Evolutionary conservation across 352 stramenopile species (phyloP).

Genomic region (Phytopythium montanum): DNA sequence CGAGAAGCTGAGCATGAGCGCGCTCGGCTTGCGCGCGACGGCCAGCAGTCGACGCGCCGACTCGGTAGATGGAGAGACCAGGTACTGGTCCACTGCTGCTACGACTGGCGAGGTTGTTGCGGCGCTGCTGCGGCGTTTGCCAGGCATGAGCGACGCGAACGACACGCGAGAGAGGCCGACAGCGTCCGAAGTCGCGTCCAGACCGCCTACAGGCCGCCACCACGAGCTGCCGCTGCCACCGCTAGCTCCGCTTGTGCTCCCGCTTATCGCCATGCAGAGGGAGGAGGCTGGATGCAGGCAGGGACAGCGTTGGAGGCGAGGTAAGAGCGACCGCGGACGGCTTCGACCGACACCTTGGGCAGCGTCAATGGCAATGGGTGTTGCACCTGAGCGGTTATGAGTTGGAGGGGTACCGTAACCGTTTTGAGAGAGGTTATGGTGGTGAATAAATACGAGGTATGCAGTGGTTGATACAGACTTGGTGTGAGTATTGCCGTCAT

Average conservation of each 20-base stretch:
- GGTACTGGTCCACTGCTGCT: conserved; percentile 33
- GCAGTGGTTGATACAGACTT: not conserved
- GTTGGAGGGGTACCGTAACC: not conserved
- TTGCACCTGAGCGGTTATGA: no score
- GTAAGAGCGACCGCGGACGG: not conserved
- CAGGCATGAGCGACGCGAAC: conserved; percentile 22
- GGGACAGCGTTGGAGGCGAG: not conserved
- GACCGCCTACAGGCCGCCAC: conserved; percentile 32
- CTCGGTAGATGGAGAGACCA: conserved; percentile 25
- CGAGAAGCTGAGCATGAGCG: conserved; percentile 40
- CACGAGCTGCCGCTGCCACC: conserved; percentile 18
- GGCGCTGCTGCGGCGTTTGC: conserved; percentile 17
- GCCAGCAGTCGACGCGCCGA: conserved; percentile 37
- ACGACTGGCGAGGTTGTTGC: conserved; percentile 24
- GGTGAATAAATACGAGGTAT: not conserved
- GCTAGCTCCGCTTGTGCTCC: conserved; percentile 7
- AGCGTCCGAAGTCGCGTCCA: conserved; percentile 34
- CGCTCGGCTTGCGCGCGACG: conserved; percentile 33
- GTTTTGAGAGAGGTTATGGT: not conserved
- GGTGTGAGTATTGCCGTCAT: conserved; percentile 1
- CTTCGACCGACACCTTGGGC: no score
- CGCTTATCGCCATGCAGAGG: conserved; percentile 8
- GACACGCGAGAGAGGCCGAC: conserved; percentile 33
- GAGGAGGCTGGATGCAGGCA: not conserved
- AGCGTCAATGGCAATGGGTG: no score